phyloP scores from a whole-genome alignment of 1,284 basidiomycete genomes.

The Tilletia walkeri region DNA sequence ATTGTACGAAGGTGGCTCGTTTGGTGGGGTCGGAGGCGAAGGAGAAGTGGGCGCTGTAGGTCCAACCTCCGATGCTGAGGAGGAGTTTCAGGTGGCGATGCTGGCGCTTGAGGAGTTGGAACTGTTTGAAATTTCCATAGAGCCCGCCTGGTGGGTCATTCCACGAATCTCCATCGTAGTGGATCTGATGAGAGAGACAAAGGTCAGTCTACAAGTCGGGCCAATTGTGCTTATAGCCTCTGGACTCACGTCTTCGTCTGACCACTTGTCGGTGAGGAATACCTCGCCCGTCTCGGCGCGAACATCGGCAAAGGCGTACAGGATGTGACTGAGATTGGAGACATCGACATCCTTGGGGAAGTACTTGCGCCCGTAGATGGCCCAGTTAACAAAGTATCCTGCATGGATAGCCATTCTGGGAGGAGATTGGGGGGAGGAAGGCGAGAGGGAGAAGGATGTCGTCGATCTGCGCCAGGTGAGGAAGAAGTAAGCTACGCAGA shows the following conservation, averaged over 20 bases:
- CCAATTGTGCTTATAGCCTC: background rate
- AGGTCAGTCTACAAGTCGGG: no score
- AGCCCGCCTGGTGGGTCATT: slow-evolving; percentile 59
- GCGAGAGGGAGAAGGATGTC: no score
- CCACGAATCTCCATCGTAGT: slow-evolving; percentile 65
- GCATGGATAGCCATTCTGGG: background rate
- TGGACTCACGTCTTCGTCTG: slow-evolving; percentile 63
- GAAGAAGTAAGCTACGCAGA: no score
- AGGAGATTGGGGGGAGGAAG: background rate
- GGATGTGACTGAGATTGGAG: slow-evolving; percentile 71
- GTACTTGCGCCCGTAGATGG: slow-evolving; percentile 90
- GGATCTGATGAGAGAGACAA: slow-evolving; percentile 43
- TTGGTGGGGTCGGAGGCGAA: slow-evolving; percentile 35
- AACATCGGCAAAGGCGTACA: slow-evolving; percentile 84
- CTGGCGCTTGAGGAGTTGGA: slow-evolving; percentile 75
- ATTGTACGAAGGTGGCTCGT: slow-evolving; percentile 70
- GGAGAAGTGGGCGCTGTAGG: slow-evolving; percentile 55
- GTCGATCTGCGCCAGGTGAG: no score
- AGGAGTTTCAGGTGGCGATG: slow-evolving; percentile 62
- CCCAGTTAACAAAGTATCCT: slow-evolving; percentile 64
- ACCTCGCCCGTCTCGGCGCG: slow-evolving; percentile 64
- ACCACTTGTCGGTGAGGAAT: slow-evolving; percentile 72
- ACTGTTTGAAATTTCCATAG: slow-evolving; percentile 83
- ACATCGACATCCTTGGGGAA: slow-evolving; percentile 67
- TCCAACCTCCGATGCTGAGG: slow-evolving; percentile 57